Evolutionary conservation across 2,329 filamentous ascomycete genomes (phyloP), one percentile per base, ranked within the genome.

Genomic region (Cordyceps pruinosa): DNA sequence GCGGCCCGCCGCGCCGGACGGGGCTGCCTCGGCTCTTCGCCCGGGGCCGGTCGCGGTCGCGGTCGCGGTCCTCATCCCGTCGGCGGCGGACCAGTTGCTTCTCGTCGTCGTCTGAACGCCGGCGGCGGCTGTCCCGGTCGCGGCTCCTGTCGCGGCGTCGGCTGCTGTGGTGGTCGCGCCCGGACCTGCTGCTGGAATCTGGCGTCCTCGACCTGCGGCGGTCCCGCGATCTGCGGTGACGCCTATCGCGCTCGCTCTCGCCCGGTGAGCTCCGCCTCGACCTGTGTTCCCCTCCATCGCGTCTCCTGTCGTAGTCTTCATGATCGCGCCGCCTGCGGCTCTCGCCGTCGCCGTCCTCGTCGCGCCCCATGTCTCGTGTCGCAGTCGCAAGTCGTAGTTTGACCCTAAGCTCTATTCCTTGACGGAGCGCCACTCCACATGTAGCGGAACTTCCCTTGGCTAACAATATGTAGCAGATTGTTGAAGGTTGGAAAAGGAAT

Each of bases 1-100:
- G 70, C 0, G 84, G 82, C 0, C 79, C 81, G 53, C 66, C 66
- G 9, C 65, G 68, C 58, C 63, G 66, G 30, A 71, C 23, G 8
- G 67, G 64, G 57, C 64, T 64, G 34, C 59, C 64, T 58, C 60
- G 62, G 42, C 48, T 58, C 28, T 63, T 58, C 26, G 63, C 59
- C 35, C 61, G 65, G 23, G 66, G 60, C 26, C 37, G 26, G 44
- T 60, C 60, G n/a, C 44, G 25, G 21, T 59, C 59, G 19, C 47
- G 32, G 17, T 62, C 57, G 51, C 42, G 26, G 39, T 46, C 37
- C 26, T n/a, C n/a, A n/a, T n/a, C n/a, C n/a, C 17, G 46, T 7
- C 15, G 26, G 12, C 46, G 46, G 23, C 30, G 54, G 7, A 21
- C 37, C 5, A 23, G 37, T 10, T 13, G 17, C 28, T 57, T 50